phyloP scores from a whole-genome alignment of 805 yeast genomes.

The Metschnikowia orientalis region DNA sequence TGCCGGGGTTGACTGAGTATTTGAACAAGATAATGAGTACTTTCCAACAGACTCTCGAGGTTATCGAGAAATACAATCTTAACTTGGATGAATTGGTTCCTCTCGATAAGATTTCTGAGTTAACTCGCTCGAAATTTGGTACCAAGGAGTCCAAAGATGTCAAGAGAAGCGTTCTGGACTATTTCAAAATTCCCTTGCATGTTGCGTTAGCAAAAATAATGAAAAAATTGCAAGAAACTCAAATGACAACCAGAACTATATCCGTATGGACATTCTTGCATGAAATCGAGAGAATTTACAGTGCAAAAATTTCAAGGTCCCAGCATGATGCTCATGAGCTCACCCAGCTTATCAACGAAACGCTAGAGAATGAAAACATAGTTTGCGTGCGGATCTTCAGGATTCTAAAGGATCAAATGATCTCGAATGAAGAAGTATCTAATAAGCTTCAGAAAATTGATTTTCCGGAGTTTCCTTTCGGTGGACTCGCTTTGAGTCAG shows the following conservation, averaged over 20 bases:
- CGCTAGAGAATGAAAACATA: conserved; percentile 62
- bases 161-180: conserved; percentile 15
- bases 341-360: conserved; percentile 74
- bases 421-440: conserved; percentile 1
- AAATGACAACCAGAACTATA: conserved; percentile 46
- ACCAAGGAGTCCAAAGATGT: conserved; percentile 7
- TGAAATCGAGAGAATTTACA: conserved; percentile 66
- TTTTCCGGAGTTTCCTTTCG: conserved; percentile 69
- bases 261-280: conserved; percentile 79
- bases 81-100: conserved; percentile 14
- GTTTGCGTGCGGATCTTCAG: conserved; percentile 34
- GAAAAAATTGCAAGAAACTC: conserved; percentile 58
- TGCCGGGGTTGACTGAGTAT: conserved; percentile 57
- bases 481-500: conserved; percentile 61
- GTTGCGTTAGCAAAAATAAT: conserved; percentile 50
- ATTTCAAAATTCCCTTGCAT: conserved; percentile 50
- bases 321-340: conserved; percentile 97
- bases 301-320: conserved; percentile 66
- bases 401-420: conserved; percentile 13
- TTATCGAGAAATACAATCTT: conserved; percentile 10
- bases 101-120: conserved; percentile 17
- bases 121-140: conserved; percentile 13
- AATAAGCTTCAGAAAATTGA: conserved; percentile 14
- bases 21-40: conserved; percentile 39
- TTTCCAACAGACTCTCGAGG: conserved; percentile 21